phyloP scores from a whole-genome alignment of 2,329 filamentous ascomycete genomes.

The Plectosphaerella sp. region DNA sequence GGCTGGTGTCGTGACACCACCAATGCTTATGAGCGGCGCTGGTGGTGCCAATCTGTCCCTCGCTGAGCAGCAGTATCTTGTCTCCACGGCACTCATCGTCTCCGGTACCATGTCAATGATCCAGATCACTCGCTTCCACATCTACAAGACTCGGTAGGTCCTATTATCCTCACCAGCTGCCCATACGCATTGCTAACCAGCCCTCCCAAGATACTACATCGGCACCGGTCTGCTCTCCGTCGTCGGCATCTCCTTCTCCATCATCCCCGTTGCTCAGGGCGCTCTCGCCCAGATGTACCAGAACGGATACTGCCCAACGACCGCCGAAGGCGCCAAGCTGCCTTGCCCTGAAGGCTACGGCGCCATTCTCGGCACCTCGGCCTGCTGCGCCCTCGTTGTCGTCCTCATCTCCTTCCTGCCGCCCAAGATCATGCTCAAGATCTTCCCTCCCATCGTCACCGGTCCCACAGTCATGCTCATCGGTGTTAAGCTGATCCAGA shows the following conservation, averaged over 20 bases:
- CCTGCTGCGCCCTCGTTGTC: constrained; percentile 64
- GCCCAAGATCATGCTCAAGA: constrained; percentile 60
- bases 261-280: constrained; percentile 69
- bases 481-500: constrained; percentile 66
- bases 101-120: constrained; percentile 70
- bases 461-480: constrained; percentile 69
- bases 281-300: constrained; percentile 74
- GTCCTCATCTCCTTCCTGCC: constrained; percentile 72
- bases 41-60: constrained; percentile 59
- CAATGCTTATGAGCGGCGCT: constrained; percentile 63
- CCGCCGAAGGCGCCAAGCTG: constrained; percentile 58
- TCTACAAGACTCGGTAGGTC: constrained; percentile 57
- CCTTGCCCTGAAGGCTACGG: constrained; percentile 77
- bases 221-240: constrained; percentile 79
- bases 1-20: constrained; percentile 71
- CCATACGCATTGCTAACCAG: neutral
- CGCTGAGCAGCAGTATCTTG: constrained; percentile 67
- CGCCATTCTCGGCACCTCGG: constrained; percentile 65
- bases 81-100: constrained; percentile 74
- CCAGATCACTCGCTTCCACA: constrained; percentile 74
- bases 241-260: constrained; percentile 73
- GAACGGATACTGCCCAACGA: constrained; percentile 62
- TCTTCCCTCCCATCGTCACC: constrained; percentile 77
- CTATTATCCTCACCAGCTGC: neutral
- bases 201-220: constrained; percentile 56